Conservation (phyloP, 2,329 filamentous ascomycete species). For the Microcyclosporella mali region DNA sequence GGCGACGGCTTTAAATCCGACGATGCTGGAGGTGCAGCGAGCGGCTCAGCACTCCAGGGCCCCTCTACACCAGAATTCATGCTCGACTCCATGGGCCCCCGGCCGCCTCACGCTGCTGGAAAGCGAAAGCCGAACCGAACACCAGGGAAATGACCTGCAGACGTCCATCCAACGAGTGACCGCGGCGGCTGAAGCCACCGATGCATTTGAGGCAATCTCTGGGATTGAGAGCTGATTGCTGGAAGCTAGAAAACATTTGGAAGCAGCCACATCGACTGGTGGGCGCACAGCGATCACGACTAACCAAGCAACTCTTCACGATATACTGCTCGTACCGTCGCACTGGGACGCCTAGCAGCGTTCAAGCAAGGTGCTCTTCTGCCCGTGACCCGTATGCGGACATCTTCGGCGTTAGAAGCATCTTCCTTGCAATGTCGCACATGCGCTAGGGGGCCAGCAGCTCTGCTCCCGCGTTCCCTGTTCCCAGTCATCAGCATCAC, state of each 20-base stretch:
- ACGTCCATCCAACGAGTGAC: no score
- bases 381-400: no score
- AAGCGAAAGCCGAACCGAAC: conserved; percentile 26
- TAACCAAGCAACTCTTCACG: no score
- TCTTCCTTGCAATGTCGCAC: no score
- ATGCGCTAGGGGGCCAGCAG: no score
- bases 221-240: neutral
- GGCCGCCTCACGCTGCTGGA: conserved; percentile 21
- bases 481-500: no score
- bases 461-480: no score
- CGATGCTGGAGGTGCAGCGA: conserved; percentile 27
- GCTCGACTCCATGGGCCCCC: conserved; percentile 11
- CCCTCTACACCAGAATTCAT: conserved; percentile 2
- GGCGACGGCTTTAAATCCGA: conserved; percentile 62
- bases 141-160: conserved; percentile 26
- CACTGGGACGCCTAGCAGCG: no score
- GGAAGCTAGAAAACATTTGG: conserved; percentile 11
- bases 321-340: no score
- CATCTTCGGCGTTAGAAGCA: no score
- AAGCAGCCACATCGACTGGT: conserved; percentile 8
- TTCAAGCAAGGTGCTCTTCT: no score
- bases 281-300: neutral
- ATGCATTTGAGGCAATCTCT: conserved; percentile 1
- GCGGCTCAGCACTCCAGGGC: conserved; percentile 1
- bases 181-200: no score